phyloP scores from a whole-genome alignment of 1,139 yeast genomes.

The Blastobotrys raffinosifermentans region DNA sequence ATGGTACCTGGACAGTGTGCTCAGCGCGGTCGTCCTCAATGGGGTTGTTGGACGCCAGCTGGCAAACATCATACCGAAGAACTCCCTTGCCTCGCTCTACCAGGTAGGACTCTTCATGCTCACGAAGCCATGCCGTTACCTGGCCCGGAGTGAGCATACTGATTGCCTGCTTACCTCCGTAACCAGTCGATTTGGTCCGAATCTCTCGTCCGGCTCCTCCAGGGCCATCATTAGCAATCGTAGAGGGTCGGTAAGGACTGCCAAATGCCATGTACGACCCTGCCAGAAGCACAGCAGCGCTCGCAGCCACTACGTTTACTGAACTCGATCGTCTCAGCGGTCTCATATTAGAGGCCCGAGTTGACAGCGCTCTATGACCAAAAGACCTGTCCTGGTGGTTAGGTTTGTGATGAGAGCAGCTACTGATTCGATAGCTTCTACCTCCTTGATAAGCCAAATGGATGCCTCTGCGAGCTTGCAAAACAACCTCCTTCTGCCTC shows the following conservation, averaged over 20 bases:
- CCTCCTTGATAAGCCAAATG: too few species aligned
- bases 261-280: slow-evolving; percentile 9
- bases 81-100: slow-evolving; percentile 91
- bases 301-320: slow-evolving; percentile 9
- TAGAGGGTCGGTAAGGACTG: slow-evolving; percentile 1
- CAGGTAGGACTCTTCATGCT: slow-evolving; percentile 69
- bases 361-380: too few species aligned
- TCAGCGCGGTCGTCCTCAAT: slow-evolving; percentile 93
- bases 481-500: too few species aligned
- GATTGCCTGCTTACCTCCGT: slow-evolving; percentile 15
- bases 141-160: slow-evolving; percentile 62
- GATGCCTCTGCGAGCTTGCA: too few species aligned
- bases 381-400: too few species aligned
- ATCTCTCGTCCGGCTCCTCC: not conserved
- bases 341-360: too few species aligned
- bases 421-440: too few species aligned
- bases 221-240: slow-evolving; percentile 4
- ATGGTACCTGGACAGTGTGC: slow-evolving; percentile 76
- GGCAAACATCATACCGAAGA: slow-evolving; percentile 82
- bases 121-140: slow-evolving; percentile 63
- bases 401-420: too few species aligned
- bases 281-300: slow-evolving; percentile 7
- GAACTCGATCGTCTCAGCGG: too few species aligned
- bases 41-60: slow-evolving; percentile 86
- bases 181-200: not conserved